Conservation (phyloP, 331 rosid genomes). For the Spiraea crenata region DNA sequence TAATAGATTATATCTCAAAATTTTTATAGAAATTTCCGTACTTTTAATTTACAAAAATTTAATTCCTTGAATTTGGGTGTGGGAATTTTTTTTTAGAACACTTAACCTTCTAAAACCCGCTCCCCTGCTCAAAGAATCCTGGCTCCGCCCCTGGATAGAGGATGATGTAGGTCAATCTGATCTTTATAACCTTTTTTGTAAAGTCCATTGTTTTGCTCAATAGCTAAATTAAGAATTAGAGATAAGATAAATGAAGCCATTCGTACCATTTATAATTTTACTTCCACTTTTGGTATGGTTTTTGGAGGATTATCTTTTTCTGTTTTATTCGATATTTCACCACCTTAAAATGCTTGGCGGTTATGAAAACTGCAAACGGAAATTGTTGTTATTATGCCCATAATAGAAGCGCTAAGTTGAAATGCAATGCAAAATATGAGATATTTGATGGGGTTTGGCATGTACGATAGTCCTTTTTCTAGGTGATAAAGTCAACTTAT, state of each 20-base stretch:
- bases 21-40: no score
- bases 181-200: slow-evolving; percentile 17
- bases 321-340: background rate
- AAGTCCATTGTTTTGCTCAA: slow-evolving; percentile 4
- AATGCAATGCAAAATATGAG: background rate
- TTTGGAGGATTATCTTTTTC: slow-evolving; percentile 16
- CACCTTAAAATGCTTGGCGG: background rate
- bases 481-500: slow-evolving; percentile 4
- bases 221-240: slow-evolving; percentile 10
- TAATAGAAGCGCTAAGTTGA: slow-evolving; percentile 14
- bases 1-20: no score
- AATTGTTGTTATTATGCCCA: slow-evolving; percentile 1
- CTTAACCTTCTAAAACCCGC: no score
- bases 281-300: background rate
- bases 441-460: no score
- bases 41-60: no score
- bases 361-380: background rate
- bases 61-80: no score
- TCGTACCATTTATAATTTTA: slow-evolving; percentile 1
- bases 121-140: no score
- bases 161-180: slow-evolving; percentile 1
- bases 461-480: background rate
- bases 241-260: slow-evolving; percentile 4
- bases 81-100: no score
- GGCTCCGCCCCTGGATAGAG: no score